These are phyloP conservation scores for Hypocrella siamensis DNA, from an alignment of 2,329 filamentous ascomycete genomes.

Conservation along the genomic window DNA sequence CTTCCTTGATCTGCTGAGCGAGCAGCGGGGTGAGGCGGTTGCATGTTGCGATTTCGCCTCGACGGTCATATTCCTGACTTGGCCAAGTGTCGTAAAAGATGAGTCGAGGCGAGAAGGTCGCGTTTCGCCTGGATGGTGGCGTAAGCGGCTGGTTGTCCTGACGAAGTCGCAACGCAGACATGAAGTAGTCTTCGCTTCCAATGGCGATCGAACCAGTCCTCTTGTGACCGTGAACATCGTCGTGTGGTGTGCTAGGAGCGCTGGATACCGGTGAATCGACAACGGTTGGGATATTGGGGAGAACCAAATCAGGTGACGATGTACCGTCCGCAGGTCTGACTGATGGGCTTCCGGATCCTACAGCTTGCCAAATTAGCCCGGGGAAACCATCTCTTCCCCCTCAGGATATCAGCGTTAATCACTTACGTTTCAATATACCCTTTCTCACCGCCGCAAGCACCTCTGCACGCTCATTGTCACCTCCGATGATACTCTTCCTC, in stretches of 20 bases:
- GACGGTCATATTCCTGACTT: slow-evolving; percentile 84
- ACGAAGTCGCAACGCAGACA: slow-evolving; percentile 56
- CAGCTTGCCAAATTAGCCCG: too few relatives aligned
- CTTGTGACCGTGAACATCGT: slow-evolving; percentile 54
- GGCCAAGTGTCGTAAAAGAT: slow-evolving; percentile 96
- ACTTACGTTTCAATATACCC: slow-evolving; percentile 80
- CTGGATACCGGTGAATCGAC: slow-evolving; percentile 73
- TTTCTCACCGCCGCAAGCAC: slow-evolving; percentile 85
- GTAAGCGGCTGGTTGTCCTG: slow-evolving; percentile 69
- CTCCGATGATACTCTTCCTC: slow-evolving; percentile 80
- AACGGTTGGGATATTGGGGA: slow-evolving; percentile 46
- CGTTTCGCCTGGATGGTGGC: slow-evolving; percentile 52
- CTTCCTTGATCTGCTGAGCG: slow-evolving; percentile 98
- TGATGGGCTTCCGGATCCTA: slow-evolving; percentile 53
- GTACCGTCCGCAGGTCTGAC: slow-evolving; percentile 43
- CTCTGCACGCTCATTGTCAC: slow-evolving; percentile 80
- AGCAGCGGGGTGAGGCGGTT: slow-evolving; percentile 94
- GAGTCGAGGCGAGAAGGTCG: slow-evolving; percentile 79
- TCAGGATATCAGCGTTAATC: too few relatives aligned
- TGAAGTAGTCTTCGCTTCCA: slow-evolving; percentile 80
- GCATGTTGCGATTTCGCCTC: slow-evolving; percentile 93
- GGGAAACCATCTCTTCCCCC: too few relatives aligned
- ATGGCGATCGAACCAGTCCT: slow-evolving; percentile 57
- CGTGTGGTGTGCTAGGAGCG: slow-evolving; percentile 73
- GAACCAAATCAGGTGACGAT: slow-evolving; percentile 29